Base-by-base conservation (phyloP, 2,329 filamentous ascomycete species). In the Zalaria sp. region DNA sequence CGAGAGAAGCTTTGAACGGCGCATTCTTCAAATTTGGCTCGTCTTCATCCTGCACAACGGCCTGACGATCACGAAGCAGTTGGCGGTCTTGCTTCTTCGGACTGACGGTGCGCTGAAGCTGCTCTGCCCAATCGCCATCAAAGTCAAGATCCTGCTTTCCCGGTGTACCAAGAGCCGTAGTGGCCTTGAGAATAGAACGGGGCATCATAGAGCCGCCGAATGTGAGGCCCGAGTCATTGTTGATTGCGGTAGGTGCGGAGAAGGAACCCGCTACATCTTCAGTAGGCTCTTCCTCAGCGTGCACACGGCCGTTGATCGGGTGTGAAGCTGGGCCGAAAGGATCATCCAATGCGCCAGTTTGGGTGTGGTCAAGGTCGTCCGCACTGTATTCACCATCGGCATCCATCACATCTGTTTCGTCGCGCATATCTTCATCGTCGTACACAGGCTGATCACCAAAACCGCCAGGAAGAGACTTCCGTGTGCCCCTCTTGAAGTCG, bases 51-150 rank as follows among this genome's bases (percentile, higher is more conserved):
- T 78, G 68, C 27, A 71, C 69, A 45, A 74, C 72, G 34, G 67
- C 69, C 52, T 79, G 81, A 63, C 65, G 81, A 67, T 71, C 79
- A 63, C 64, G 70, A 29, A 91, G 68, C 27, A 80, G 81, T 45
- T 74, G 71, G 47, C 89, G 83, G 64, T 95, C 83, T 55, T 91
- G 81, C 67, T 96, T 96, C 56, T 84, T 79, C 4, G 91, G 89
- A 55, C 86, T 94, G 51, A 96, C 86, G 4, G 91, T 96, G 51
- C 87, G 87, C 59, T 87, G 84, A 48, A 98, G 71, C 66, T 95
- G 88, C 52, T 91, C 83, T 51, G 87, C 82, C 91, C 91, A 98
- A 58, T 94, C 83, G 45, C 88, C 84, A 41, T 81, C 83, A 48
- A 74, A 68, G 51, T 68, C 62, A 40, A 69, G 66, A 46, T 65